phyloP scores from a whole-genome alignment of 345 rosid species.

The Eucalyptus brandiana region DNA sequence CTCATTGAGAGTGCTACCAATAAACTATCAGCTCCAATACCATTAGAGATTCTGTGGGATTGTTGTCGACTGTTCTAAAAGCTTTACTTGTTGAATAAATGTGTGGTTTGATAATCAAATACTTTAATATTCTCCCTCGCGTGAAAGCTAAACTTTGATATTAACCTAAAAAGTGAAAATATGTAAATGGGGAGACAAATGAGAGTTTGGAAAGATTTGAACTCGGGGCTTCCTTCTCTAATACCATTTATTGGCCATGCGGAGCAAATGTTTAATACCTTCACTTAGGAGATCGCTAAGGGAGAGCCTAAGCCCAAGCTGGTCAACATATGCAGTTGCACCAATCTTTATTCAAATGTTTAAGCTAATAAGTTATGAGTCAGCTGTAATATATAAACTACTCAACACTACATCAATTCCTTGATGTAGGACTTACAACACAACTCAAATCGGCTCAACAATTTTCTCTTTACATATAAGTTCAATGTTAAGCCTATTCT shows the following conservation, averaged over 20 bases:
- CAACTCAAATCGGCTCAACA: not conserved
- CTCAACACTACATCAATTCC: not conserved
- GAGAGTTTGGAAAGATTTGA: not conserved
- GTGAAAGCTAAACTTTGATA: not conserved
- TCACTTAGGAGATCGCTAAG: not conserved
- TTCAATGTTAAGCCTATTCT: not conserved
- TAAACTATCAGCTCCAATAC: not conserved
- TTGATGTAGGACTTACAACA: not conserved
- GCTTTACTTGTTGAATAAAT: not conserved
- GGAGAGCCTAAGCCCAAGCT: not conserved
- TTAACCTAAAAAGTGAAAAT: not conserved
- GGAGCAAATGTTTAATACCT: not conserved
- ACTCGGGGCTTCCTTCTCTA: not conserved
- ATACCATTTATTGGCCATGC: not conserved
- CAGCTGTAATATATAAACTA: not conserved
- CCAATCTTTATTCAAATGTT: not conserved
- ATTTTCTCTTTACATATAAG: not conserved
- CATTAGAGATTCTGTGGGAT: not conserved
- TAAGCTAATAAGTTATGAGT: not conserved
- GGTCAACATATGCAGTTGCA: not conserved
- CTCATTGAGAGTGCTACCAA: not conserved
- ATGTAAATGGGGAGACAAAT: not conserved
- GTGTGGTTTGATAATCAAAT: not conserved
- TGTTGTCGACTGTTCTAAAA: accelerated
- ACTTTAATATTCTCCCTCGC: not conserved